These are phyloP conservation scores for Erysimum cheiri DNA, from an alignment of 441 rosid species.

Conservation along the genomic window DNA sequence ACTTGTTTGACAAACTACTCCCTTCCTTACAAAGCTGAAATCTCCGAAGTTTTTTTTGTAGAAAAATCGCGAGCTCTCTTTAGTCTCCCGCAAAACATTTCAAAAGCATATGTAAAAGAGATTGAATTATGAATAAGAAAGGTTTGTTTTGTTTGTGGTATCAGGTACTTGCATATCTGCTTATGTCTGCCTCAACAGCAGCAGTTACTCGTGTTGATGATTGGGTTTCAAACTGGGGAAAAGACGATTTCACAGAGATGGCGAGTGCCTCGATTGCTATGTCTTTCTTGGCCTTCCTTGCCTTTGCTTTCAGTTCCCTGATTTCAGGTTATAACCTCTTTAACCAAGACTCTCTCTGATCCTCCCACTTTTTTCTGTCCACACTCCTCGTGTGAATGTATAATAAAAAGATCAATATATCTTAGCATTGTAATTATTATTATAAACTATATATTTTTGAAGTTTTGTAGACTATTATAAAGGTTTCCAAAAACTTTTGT, in stretches of 20 bases:
- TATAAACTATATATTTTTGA: background rate
- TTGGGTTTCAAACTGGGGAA: conserved; percentile 98
- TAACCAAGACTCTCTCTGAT: conserved; percentile 46
- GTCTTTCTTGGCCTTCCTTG: conserved; percentile 84
- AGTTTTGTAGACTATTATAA: conserved; percentile 27
- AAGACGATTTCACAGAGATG: conserved; percentile 89
- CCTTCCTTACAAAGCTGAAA: background rate
- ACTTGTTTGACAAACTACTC: conserved; percentile 1
- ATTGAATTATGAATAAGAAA: background rate
- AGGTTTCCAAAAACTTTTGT: conserved; percentile 21
- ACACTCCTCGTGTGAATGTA: conserved; percentile 32
- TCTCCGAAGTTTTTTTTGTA: background rate
- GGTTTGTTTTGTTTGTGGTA: conserved; percentile 29
- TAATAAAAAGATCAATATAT: conserved; percentile 19
- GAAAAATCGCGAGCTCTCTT: background rate
- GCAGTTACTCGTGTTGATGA: conserved; percentile 89
- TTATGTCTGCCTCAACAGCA: conserved; percentile 84
- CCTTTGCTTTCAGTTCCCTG: conserved; percentile 77
- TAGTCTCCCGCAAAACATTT: background rate
- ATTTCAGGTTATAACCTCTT: conserved; percentile 77
- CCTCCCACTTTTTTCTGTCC: conserved; percentile 21
- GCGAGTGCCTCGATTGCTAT: conserved; percentile 89
- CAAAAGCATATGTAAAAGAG: background rate
- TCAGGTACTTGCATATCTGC: conserved; percentile 88
- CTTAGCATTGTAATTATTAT: conserved; percentile 25